Conservation (phyloP, 2,329 filamentous ascomycete species). For the Neopestalotiopsis rosae region DNA sequence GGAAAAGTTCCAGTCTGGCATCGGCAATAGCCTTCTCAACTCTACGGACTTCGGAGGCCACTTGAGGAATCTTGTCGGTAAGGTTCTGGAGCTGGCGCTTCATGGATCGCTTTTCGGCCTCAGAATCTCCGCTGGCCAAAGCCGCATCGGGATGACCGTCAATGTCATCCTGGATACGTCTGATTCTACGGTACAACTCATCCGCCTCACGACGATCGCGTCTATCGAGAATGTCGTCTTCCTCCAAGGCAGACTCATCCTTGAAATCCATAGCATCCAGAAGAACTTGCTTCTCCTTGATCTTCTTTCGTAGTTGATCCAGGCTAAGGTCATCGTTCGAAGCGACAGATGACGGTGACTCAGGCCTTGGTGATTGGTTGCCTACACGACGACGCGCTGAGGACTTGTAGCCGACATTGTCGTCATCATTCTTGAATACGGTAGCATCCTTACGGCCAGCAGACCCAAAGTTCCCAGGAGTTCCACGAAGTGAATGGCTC, state of each 20-base stretch:
- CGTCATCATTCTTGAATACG: slow-evolving; percentile 95
- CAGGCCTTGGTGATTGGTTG: slow-evolving; percentile 78
- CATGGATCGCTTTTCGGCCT: slow-evolving; percentile 83
- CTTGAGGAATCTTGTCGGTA: slow-evolving; percentile 87
- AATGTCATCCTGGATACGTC: slow-evolving; percentile 92
- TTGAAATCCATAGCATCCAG: slow-evolving; percentile 96
- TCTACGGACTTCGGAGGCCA: slow-evolving; percentile 89
- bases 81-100: slow-evolving; percentile 89
- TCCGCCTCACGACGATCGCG: slow-evolving; percentile 91
- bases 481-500: slow-evolving; percentile 84
- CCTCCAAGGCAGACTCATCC: slow-evolving; percentile 86
- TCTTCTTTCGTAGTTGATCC: slow-evolving; percentile 90
- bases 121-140: slow-evolving; percentile 75
- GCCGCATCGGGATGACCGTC: slow-evolving; percentile 84
- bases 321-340: slow-evolving; percentile 82
- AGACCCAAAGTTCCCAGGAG: slow-evolving; percentile 56
- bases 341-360: slow-evolving; percentile 68
- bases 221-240: slow-evolving; percentile 90
- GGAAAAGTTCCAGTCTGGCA: slow-evolving; percentile 89
- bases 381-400: slow-evolving; percentile 88
- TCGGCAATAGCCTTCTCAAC: slow-evolving; percentile 94
- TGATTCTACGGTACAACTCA: slow-evolving; percentile 89
- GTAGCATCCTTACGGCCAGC: slow-evolving; percentile 88
- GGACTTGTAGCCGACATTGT: slow-evolving; percentile 89
- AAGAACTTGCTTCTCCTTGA: slow-evolving; percentile 91